phyloP scores from a whole-genome alignment of 768 basidiomycete species.

The Podaxis sp. region DNA sequence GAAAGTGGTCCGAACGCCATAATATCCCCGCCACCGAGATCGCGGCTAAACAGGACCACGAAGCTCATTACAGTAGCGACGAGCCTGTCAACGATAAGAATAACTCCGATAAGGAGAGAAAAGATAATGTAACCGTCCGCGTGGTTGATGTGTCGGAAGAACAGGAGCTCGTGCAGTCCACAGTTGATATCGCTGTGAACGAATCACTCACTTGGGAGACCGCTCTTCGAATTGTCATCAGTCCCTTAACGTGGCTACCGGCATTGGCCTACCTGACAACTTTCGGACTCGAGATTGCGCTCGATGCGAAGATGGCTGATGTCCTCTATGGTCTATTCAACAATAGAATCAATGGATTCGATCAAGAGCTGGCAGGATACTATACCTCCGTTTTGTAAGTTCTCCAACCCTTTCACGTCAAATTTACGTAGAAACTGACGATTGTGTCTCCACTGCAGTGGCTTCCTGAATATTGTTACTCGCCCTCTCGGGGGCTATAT shows the following conservation, averaged over 20 bases:
- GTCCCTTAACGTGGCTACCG: constrained; percentile 54
- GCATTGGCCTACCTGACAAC: constrained; percentile 51
- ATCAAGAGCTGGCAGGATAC: constrained; percentile 53
- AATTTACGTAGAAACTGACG: background rate
- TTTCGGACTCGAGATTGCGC: constrained; percentile 57
- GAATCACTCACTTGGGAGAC: constrained; percentile 36
- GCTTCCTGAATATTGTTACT: constrained; percentile 50
- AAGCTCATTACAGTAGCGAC: background rate
- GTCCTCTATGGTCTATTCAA: constrained; percentile 38
- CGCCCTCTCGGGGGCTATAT: constrained; percentile 49
- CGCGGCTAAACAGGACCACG: background rate
- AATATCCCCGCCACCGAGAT: constrained; percentile 23
- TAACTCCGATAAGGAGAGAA: background rate
- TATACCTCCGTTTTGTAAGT: constrained; percentile 31
- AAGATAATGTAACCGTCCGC: constrained; percentile 19
- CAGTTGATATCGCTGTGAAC: constrained; percentile 44
- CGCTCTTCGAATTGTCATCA: constrained; percentile 31
- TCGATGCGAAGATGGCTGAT: constrained; percentile 52
- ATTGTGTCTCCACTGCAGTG: constrained; percentile 19
- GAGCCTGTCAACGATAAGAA: background rate
- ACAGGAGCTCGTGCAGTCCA: constrained; percentile 21
- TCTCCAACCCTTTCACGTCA: constrained; percentile 19
- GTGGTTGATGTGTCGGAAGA: constrained; percentile 10
- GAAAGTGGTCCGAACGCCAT: constrained; percentile 50
- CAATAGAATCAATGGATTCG: constrained; percentile 34